Base-by-base conservation (phyloP, 257 asterid genomes). In the Solanum neorickii region DNA sequence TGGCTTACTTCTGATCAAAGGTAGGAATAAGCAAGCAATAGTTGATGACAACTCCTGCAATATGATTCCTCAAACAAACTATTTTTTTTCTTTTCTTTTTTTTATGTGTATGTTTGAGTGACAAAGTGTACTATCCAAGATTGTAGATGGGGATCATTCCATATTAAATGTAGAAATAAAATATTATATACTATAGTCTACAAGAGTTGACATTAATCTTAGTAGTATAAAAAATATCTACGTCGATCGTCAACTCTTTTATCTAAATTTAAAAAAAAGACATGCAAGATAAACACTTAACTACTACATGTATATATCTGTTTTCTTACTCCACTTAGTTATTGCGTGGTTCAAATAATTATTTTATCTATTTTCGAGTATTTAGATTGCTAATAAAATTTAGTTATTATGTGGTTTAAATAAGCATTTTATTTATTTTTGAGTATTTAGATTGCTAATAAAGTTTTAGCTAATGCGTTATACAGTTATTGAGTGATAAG, bases 1-100 rank as follows among this genome's bases (percentile, higher is more conserved):
- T 75, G 85, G 86, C 31, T 88, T 88, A 86, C 90, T 88, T 88
- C 77, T 83, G 80, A 56, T 86, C 90, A 70, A 88, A 88, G 90
- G 70, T 35, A 86, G 83, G 87, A 70, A 88, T 87, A 88, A 68
- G 37, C 73, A 70, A 65, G 82, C 14, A 72, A 65, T 5, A 6
- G 23, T 13, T 4, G 25, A 37, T 46, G 49, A 82, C 69, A 10
- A 27, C 42, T 46, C 18, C 49, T 21, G 33, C 87, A 39, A 7
- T 39, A 59, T 86, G 83, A 46, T 31, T 66, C 65, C 42, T 82
- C 44, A 46, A 27, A 72, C 15, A 11, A 33, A 1, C 4, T 15
- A 20, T 33, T 12, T 21, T 42, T 44, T 35, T 21, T 18, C 21
- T 15, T 33, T 21, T 37, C 1, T 35, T 35, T 42, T 83, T 35